Conservation (phyloP, 306 rosid genomes). For the Lagenaria siceraria region DNA sequence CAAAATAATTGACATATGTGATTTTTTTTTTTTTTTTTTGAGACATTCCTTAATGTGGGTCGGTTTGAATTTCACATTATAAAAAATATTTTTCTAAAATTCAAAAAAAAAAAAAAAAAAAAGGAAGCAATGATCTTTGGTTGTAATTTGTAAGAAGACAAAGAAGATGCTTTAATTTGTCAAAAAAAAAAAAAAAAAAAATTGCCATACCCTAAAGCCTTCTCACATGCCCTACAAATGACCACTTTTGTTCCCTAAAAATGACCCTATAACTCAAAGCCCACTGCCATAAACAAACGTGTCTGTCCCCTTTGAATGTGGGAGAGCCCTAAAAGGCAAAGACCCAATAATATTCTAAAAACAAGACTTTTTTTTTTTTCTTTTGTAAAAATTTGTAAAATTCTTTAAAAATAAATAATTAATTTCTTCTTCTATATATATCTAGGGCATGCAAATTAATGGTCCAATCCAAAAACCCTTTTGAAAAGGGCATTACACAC, state of each 20-base stretch:
- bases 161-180: background rate
- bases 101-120: background rate
- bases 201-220: constrained; percentile 1
- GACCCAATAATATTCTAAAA: background rate
- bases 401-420: too few relatives aligned
- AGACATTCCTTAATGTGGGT: constrained; percentile 4
- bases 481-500: constrained; percentile 24
- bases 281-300: constrained; percentile 7
- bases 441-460: constrained; percentile 1
- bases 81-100: background rate
- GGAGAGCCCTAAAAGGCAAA: background rate
- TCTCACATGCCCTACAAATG: constrained; percentile 22
- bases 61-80: constrained; percentile 2
- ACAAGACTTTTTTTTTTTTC: too few relatives aligned
- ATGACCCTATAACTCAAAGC: constrained; percentile 6
- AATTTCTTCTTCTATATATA: background rate
- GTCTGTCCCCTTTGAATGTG: background rate
- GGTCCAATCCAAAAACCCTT: constrained; percentile 27
- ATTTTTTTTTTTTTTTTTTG: background rate
- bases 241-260: constrained; percentile 25
- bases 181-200: background rate
- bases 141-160: background rate
- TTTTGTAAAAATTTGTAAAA: too few relatives aligned
- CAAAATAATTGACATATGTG: background rate
- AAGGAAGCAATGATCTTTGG: background rate